Evolutionary conservation across 2,329 filamentous ascomycete genomes (phyloP).

Genomic region (Thelonectria discophora): DNA sequence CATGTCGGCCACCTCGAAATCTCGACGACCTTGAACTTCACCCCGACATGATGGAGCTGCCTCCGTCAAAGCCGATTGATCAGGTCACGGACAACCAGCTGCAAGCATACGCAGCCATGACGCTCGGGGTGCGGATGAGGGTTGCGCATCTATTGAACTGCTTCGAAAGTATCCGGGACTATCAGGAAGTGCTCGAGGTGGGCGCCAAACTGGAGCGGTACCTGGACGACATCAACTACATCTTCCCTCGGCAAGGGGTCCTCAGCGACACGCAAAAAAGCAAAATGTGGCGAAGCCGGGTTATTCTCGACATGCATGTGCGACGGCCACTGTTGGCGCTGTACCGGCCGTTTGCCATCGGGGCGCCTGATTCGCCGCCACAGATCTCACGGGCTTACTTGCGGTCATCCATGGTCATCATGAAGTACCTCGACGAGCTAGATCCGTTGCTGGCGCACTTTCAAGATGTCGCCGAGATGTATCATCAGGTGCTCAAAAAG

Average conservation of each 20-base stretch:
- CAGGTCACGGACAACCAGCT: conserved; percentile 62
- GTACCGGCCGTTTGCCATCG: conserved; percentile 64
- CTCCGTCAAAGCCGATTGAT: conserved; percentile 59
- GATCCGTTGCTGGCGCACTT: conserved; percentile 58
- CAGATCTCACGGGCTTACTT: conserved; percentile 63
- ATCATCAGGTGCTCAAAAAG: conserved; percentile 61
- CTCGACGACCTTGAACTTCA: conserved; percentile 61
- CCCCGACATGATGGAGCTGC: conserved; percentile 58
- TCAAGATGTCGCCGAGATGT: conserved; percentile 60
- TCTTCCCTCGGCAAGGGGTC: conserved; percentile 58
- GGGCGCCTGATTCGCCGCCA: conserved; percentile 58
- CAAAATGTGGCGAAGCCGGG: conserved; percentile 61
- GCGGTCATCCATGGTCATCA: conserved; percentile 63
- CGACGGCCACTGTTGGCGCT: conserved; percentile 61
- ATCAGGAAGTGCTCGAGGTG: conserved; percentile 61
- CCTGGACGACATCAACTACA: conserved; percentile 63
- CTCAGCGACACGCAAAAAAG: conserved; percentile 55
- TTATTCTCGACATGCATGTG: conserved; percentile 63
- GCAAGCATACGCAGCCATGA: conserved; percentile 63
- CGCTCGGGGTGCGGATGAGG: conserved; percentile 58
- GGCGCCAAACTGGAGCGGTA: conserved; percentile 62
- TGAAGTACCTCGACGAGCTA: conserved; percentile 64
- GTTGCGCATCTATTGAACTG: conserved; percentile 61
- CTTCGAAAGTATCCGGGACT: conserved; percentile 62
- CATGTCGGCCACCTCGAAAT: conserved; percentile 62